Percentiles rank a stretch among this genome's conserved stretches.
Conservation (phyloP, 108 stramenopile genomes). For the Fistulifera pelliculosa region DNA sequence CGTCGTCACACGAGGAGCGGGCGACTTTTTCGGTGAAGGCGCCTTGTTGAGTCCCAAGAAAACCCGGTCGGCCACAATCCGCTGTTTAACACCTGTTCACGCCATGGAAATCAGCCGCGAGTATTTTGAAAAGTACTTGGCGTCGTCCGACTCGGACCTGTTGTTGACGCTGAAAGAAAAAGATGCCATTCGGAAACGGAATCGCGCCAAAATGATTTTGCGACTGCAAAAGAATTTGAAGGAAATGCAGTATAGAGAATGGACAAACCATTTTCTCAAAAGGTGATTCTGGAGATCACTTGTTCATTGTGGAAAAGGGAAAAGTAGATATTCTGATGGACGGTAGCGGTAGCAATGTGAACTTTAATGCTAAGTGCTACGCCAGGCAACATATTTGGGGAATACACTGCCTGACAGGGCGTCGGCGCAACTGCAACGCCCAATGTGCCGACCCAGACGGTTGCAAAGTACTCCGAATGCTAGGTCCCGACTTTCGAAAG, state of each 20-base stretch:
- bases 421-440: conserved; percentile 41
- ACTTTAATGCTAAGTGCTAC: conserved; percentile 39
- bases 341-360: conserved; percentile 34
- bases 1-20: conserved; percentile 2
- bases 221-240: conserved; percentile 59
- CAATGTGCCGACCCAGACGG: conserved; percentile 37
- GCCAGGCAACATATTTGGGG: conserved; percentile 66
- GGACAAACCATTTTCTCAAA: conserved; percentile 43
- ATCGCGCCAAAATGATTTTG: conserved; percentile 72
- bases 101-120: conserved; percentile 78
- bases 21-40: conserved; percentile 81
- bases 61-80: conserved; percentile 50
- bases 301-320: conserved; percentile 50
- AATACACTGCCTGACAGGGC: conserved; percentile 58
- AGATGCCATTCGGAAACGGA: conserved; percentile 69
- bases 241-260: conserved; percentile 15
- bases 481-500: conserved; percentile 45
- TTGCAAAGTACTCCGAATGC: conserved; percentile 46
- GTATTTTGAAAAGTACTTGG: conserved; percentile 81
- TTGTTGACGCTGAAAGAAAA: conserved; percentile 58
- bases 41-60: conserved; percentile 58
- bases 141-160: conserved; percentile 29
- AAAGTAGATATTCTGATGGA: conserved; percentile 28
- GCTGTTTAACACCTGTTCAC: conserved; percentile 75
- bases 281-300: conserved; percentile 32